These are phyloP conservation scores for Musa itinerans DNA, from an alignment of 176 grass and related monocot genomes.

Conservation along the genomic window DNA sequence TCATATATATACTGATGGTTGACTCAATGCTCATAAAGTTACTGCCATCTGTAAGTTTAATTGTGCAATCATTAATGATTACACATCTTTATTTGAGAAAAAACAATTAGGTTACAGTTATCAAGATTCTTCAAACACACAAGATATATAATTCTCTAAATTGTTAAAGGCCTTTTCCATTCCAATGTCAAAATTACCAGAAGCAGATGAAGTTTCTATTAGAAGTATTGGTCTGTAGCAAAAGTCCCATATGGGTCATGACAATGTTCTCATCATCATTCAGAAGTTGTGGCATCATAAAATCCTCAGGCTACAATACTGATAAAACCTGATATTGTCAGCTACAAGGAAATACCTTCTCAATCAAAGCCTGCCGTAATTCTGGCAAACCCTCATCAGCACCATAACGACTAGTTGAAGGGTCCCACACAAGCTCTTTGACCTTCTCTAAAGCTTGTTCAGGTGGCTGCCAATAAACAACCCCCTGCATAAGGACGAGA, in stretches of 20 bases:
- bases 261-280: not conserved
- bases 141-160: too few species aligned
- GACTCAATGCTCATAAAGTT: not conserved
- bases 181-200: not conserved
- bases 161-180: not conserved
- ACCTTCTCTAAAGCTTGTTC: constrained; percentile 57
- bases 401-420: constrained; percentile 64
- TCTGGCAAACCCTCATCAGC: constrained; percentile 83
- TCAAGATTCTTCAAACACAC: not conserved
- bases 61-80: too few species aligned
- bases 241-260: too few species aligned
- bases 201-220: not conserved
- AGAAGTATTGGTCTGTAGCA: too few species aligned
- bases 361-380: constrained; percentile 66
- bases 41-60: too few species aligned
- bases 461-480: constrained; percentile 97
- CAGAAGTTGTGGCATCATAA: not conserved
- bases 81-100: too few species aligned
- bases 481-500: constrained; percentile 41
- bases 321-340: not conserved
- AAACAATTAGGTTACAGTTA: too few species aligned
- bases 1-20: not conserved
- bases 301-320: not conserved
- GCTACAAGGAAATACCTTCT: constrained; percentile 62
- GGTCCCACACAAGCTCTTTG: constrained; percentile 67